Conservation (phyloP, 1,284 basidiomycete species). For the Cystobasidiaceae sp. region DNA sequence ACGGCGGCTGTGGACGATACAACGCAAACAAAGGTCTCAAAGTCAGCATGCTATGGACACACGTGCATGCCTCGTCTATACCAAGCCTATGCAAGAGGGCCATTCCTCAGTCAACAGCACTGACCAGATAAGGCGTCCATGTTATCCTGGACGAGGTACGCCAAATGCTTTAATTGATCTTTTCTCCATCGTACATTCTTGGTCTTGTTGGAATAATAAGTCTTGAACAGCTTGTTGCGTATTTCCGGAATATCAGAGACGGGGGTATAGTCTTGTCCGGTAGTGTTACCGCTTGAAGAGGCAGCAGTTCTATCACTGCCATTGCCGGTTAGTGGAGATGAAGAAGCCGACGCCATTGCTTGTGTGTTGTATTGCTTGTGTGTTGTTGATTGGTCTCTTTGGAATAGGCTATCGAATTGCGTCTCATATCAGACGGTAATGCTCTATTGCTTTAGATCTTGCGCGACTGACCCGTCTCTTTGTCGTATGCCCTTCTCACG, state of each 20-base stretch:
- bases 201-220: conserved; percentile 56
- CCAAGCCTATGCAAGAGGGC: too few species aligned
- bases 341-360: too few species aligned
- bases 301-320: background rate
- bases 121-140: conserved; percentile 49
- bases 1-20: conserved; percentile 48
- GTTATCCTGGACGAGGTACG: conserved; percentile 61
- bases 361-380: too few species aligned
- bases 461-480: too few species aligned
- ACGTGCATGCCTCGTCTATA: background rate
- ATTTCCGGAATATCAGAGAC: conserved; percentile 37
- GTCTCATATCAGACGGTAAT: too few species aligned
- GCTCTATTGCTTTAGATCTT: too few species aligned
- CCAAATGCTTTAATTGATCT: conserved; percentile 60
- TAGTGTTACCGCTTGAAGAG: background rate
- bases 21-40: too few species aligned
- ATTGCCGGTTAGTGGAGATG: too few species aligned
- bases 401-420: too few species aligned
- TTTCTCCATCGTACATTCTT: conserved; percentile 56
- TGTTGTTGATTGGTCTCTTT: too few species aligned
- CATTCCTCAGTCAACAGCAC: background rate
- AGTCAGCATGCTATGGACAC: background rate
- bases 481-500: too few species aligned
- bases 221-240: conserved; percentile 51
- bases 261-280: background rate